phyloP scores from a whole-genome alignment of 164 flowering plant species.

The Vitis rotundifolia region DNA sequence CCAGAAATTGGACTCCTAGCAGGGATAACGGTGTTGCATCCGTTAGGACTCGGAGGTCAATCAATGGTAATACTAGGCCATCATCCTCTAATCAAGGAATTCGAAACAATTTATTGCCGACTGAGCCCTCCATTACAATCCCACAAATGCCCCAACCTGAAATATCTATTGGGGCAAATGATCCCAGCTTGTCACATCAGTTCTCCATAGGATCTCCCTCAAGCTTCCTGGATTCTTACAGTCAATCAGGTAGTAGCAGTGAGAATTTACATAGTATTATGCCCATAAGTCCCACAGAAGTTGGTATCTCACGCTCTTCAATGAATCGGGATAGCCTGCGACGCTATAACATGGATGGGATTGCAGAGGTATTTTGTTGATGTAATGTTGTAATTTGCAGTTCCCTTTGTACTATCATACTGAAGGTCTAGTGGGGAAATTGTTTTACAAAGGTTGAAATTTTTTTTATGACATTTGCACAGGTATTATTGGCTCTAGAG shows the following conservation, averaged over 20 bases:
- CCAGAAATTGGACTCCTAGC: conserved; percentile 34
- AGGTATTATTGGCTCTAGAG: conserved; percentile 86
- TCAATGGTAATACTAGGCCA: conserved; percentile 31
- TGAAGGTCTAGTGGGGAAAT: background rate
- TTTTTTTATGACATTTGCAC: conserved; percentile 9
- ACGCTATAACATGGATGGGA: conserved; percentile 63
- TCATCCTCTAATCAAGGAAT: conserved; percentile 38
- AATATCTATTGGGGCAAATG: conserved; percentile 16
- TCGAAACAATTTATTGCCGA: conserved; percentile 24
- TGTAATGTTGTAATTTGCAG: background rate
- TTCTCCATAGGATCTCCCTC: conserved; percentile 27
- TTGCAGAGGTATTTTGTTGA: conserved; percentile 65
- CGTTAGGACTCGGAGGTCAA: conserved; percentile 53
- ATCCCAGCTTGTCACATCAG: conserved; percentile 28
- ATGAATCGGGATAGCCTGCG: conserved; percentile 42
- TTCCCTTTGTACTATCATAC: background rate
- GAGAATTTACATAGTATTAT: conserved; percentile 28
- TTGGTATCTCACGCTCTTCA: conserved; percentile 33
- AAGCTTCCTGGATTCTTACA: conserved; percentile 24
- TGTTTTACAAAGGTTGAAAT: background rate
- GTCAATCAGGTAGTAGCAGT: conserved; percentile 35
- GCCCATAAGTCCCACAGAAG: conserved; percentile 39
- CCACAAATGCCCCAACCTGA: conserved; percentile 31
- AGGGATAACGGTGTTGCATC: conserved; percentile 37
- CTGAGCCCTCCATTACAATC: conserved; percentile 23